A percentile compares a stretch with the other conserved stretches of the same genome.
Conservation (phyloP, 805 yeast genomes). For the Starmera amethionina region DNA sequence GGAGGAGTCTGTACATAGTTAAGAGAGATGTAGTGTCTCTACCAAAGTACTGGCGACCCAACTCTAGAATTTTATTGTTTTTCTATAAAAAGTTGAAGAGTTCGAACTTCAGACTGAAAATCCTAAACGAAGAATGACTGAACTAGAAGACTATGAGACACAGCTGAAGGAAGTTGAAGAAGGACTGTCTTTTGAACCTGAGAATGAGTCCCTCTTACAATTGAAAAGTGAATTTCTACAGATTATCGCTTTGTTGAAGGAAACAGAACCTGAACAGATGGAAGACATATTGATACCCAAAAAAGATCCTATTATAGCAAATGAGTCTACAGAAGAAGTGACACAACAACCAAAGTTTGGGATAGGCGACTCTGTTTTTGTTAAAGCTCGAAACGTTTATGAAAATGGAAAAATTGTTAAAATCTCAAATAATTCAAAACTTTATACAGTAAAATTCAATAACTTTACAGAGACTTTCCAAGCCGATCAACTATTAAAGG, state of each 20-base stretch:
- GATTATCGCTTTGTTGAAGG: constrained; percentile 6
- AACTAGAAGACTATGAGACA: constrained; percentile 9
- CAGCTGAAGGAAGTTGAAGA: constrained; percentile 12
- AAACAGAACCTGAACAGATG: constrained; percentile 1
- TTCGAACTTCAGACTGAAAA: too few species aligned
- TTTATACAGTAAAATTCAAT: background rate
- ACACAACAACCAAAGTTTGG: background rate
- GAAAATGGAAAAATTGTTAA: constrained; percentile 10
- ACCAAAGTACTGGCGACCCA: too few species aligned
- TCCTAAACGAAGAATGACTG: constrained; percentile 4
- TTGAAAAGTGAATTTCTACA: constrained; percentile 9
- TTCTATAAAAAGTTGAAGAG: too few species aligned
- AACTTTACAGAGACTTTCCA: constrained; percentile 5
- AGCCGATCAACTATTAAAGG: constrained; percentile 4
- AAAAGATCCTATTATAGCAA: background rate
- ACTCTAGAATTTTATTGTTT: too few species aligned
- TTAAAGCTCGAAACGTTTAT: constrained; percentile 8
- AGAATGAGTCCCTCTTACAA: constrained; percentile 7
- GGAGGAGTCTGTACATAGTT: too few species aligned
- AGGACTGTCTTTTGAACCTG: constrained; percentile 6
- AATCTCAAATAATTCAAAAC: constrained; percentile 2
- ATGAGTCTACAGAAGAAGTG: background rate
- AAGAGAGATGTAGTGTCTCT: too few species aligned
- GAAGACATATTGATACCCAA: background rate
- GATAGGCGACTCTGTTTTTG: constrained; percentile 10